Percentiles rank a stretch among this genome's conserved stretches.
These are phyloP conservation scores for Odontarrhena argentea DNA, from an alignment of 345 rosid species.

Conservation along the genomic window DNA sequence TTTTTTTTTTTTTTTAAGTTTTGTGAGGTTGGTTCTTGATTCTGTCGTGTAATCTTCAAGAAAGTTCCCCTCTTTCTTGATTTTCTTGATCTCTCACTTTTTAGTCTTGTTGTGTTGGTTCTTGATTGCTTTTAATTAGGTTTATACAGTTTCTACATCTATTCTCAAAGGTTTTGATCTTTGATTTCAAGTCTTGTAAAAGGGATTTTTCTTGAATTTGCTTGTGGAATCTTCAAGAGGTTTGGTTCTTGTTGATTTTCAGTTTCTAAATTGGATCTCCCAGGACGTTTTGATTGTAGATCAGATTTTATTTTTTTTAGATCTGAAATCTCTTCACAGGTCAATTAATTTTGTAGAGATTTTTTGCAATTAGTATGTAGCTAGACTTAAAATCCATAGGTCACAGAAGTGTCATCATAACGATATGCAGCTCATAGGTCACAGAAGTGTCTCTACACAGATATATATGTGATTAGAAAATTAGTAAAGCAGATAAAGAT, in stretches of 20 bases:
- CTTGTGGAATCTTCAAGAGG: background rate
- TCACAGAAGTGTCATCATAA: slow-evolving; percentile 22
- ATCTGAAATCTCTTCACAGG: slow-evolving; percentile 21
- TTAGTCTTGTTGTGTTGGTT: too few relatives aligned
- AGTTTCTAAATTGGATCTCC: background rate
- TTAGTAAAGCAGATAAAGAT: slow-evolving; percentile 21
- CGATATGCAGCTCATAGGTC: background rate
- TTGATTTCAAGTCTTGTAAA: slow-evolving; percentile 7
- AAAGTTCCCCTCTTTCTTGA: too few relatives aligned
- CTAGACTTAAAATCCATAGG: slow-evolving; percentile 26
- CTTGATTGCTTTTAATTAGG: too few relatives aligned
- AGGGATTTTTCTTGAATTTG: slow-evolving; percentile 3
- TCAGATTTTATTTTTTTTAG: slow-evolving; percentile 3
- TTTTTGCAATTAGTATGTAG: background rate
- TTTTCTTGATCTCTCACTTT: too few relatives aligned
- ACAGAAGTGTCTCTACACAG: slow-evolving; percentile 29
- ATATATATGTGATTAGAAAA: slow-evolving; percentile 23
- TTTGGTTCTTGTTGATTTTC: slow-evolving; percentile 21
- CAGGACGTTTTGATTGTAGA: background rate
- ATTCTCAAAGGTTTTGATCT: slow-evolving; percentile 2
- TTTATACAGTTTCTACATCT: too few relatives aligned
- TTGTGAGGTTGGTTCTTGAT: too few relatives aligned
- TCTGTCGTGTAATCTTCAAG: too few relatives aligned
- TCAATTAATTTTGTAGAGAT: background rate
- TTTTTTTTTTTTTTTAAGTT: too few relatives aligned